A percentile compares a stretch with the other conserved stretches of the same genome.
Conservation (phyloP, 108 stramenopile genomes). For the Cyclotella distinguenda region DNA sequence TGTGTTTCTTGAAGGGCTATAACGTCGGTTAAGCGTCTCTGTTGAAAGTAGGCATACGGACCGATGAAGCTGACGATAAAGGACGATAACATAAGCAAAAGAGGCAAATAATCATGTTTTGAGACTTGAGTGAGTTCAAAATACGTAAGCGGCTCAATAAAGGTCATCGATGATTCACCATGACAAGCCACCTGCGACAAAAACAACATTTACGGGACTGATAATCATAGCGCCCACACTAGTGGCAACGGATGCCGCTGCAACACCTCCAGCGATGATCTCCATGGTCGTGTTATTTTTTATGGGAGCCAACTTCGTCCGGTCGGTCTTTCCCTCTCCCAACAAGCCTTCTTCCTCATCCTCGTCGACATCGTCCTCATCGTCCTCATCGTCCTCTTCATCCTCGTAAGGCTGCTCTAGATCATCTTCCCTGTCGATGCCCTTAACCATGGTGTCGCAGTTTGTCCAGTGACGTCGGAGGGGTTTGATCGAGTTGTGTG, state of each 20-base stretch:
- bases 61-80: conserved; percentile 23
- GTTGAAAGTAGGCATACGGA: conserved; percentile 37
- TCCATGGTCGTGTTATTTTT: conserved; percentile 59
- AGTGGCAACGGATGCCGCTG: conserved; percentile 49
- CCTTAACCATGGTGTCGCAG: too few species aligned
- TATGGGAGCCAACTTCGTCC: conserved; percentile 45
- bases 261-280: conserved; percentile 47
- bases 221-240: conserved; percentile 64
- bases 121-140: background rate
- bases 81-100: background rate
- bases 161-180: conserved; percentile 19
- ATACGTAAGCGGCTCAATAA: background rate
- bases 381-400: background rate
- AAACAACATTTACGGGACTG: conserved; percentile 49
- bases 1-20: conserved; percentile 48
- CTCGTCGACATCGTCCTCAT: background rate
- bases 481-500: too few species aligned
- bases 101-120: too few species aligned
- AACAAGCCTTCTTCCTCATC: background rate
- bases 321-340: background rate
- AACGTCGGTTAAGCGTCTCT: conserved; percentile 41
- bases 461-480: too few species aligned
- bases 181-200: conserved; percentile 61
- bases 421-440: too few species aligned
- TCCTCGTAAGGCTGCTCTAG: background rate